phyloP scores from a whole-genome alignment of 306 rosid species.

The Rubus parviflorus region DNA sequence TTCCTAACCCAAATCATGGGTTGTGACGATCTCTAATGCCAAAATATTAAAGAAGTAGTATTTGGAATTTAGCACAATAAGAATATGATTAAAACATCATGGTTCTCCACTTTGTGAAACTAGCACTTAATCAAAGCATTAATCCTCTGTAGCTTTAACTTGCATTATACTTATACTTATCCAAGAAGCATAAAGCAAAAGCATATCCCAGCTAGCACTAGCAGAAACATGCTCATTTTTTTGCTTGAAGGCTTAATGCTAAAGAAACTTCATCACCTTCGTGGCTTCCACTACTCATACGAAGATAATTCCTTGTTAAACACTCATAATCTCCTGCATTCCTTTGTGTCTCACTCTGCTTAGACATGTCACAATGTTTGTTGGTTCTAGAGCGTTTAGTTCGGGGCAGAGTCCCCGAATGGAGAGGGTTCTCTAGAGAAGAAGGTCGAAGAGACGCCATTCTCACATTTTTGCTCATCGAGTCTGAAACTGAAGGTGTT shows the following conservation, averaged over 20 bases:
- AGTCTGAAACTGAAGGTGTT: neutral
- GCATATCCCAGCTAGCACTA: neutral
- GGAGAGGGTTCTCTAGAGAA: neutral
- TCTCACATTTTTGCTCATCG: neutral
- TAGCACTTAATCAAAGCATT: neutral
- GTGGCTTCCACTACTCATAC: neutral
- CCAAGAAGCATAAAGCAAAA: conserved; percentile 4
- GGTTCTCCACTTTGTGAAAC: neutral
- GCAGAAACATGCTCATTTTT: conserved; percentile 6
- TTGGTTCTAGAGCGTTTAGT: conserved; percentile 20
- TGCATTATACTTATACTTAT: neutral
- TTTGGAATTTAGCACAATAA: neutral
- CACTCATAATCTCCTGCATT: neutral
- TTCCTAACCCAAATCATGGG: conserved; percentile 1
- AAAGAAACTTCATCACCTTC: conserved; percentile 24
- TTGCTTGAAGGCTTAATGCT: conserved; percentile 5
- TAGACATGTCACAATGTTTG: neutral
- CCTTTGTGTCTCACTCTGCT: conserved; percentile 7
- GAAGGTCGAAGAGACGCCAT: neutral
- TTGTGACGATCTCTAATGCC: neutral
- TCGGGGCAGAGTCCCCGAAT: conserved; percentile 3
- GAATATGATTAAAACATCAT: neutral
- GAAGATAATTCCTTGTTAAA: neutral
- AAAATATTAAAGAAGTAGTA: neutral
- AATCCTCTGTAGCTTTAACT: neutral